Conservation (phyloP, 1,139 yeast genomes). For the Diutina pseudorugosa region DNA sequence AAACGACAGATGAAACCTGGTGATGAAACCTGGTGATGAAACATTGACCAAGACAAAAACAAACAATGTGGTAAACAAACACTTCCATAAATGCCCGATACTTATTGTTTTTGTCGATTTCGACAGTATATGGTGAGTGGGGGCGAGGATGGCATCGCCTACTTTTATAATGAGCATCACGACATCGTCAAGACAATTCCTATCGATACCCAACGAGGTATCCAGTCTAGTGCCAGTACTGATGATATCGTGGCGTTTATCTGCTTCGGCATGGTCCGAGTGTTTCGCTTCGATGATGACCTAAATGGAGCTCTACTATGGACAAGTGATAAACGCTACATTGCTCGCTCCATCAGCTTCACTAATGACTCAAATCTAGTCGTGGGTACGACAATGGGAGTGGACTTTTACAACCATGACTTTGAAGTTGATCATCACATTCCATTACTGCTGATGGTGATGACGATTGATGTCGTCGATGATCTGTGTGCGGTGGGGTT, state of each 20-base stretch:
- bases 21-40: too few species aligned
- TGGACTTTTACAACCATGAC: neutral
- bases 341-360: neutral
- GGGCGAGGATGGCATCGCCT: neutral
- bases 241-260: neutral
- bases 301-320: neutral
- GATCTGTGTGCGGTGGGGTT: neutral
- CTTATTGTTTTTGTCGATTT: neutral
- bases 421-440: neutral
- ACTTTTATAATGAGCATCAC: neutral
- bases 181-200: neutral
- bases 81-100: neutral
- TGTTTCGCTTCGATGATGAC: neutral
- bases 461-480: neutral
- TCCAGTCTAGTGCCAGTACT: neutral
- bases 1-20: neutral
- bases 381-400: neutral
- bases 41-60: too few species aligned
- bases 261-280: neutral
- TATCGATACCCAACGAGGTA: neutral
- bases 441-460: neutral
- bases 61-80: too few species aligned
- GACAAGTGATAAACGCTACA: neutral
- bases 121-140: neutral
- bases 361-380: neutral